Evolutionary conservation across 2,329 filamentous ascomycete species (phyloP), one percentile per base, ranked within the genome.

Genomic region (Pseudogymnoascus sp.): DNA sequence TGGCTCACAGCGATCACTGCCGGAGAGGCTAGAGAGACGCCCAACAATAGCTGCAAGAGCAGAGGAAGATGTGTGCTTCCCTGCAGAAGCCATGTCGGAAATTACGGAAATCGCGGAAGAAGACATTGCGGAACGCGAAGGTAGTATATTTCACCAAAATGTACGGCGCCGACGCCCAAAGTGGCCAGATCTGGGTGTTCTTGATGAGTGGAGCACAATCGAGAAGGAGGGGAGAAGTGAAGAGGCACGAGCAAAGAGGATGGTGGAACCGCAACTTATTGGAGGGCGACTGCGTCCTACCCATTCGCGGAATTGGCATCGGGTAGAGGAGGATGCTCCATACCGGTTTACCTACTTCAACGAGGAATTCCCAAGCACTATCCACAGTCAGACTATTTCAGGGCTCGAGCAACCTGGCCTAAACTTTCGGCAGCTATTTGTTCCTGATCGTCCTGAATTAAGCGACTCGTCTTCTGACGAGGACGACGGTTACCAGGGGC

Each of bases 341-440:
- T 97, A 95, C 73, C 85, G 94, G 25, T 99, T 97, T 73, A 97
- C 94, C 0, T 99, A 99, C 74, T 99, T 99, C 80, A 97, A 97
- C 73, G 94, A 97, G 72, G 91, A 96, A 65, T 91, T 97, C 61
- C 88, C 91, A 69, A 95, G 90, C 73, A 99, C 94, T 0, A 95
- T 99, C 64, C 94, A 99, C 74, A 94, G 92, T 63, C 90, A 96
- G 74, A 94, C 89, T 0, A 96, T 99, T 62, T 96, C 92, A 2
- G 94, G 97, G 72, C 81, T 99, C 18, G 83, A 95, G 7, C 92
- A 96, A 67, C 87, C 90, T 0, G 94, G 91, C 5, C 83, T 87
- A 63, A 89, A 84, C 43, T 99, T 99, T 72, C 82, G 82, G 63
- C 90, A 96, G 68, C 82, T 99, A 0, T 99, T 99, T 71, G 83